Evolutionary conservation across 169 alveolate genomes (phyloP), one percentile per base, ranked within the genome.

Genomic region (Cryptosporidium felis): DNA sequence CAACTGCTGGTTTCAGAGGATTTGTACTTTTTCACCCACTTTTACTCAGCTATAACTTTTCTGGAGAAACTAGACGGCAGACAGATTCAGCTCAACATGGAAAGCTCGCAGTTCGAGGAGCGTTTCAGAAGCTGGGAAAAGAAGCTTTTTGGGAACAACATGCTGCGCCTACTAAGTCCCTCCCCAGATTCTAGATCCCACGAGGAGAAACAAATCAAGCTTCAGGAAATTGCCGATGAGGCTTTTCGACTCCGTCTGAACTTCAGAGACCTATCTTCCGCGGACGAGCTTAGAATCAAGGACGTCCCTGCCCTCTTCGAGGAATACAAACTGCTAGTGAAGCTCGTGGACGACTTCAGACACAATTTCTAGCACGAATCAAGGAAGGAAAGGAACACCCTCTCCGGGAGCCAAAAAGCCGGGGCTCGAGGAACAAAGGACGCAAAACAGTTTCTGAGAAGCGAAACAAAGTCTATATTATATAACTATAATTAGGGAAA

Each of bases 11-110:
- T 91, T 4, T 89, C 95, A 0, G 96, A 94, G 60, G 96, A 94
- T 67, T 93, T 94, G 14, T 94, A 94, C 80, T 94, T 92, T 16
- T 92, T 92, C 62, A 94, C 96, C 0, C 94, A 91, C 32, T 80
- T 93, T 46, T 91, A 90, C 38, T 92, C 96, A 38, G 96, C 96
- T 21, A 91, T 94, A 10, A 88, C 85, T 5, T 74, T 74, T 38
- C 41, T 74, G 53, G 85, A 74, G 42, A 74, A 74, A 36, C 23
- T 74, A 36, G 85, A 74, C 23, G 85, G 85, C 10, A 74, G 59
- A 36, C 63, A 74, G 28, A 74, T 74, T 9, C 85, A 74, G 28
- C 46, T 74, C 16, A 74, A 74, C 41, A 74, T 74, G n/a, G 85
- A 74, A 8, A 26, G 38, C 12, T 2, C 26, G 34, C 18, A 9